Evolutionary conservation across 768 basidiomycete species (phyloP).

Genomic region (Tylopilus balloui): DNA sequence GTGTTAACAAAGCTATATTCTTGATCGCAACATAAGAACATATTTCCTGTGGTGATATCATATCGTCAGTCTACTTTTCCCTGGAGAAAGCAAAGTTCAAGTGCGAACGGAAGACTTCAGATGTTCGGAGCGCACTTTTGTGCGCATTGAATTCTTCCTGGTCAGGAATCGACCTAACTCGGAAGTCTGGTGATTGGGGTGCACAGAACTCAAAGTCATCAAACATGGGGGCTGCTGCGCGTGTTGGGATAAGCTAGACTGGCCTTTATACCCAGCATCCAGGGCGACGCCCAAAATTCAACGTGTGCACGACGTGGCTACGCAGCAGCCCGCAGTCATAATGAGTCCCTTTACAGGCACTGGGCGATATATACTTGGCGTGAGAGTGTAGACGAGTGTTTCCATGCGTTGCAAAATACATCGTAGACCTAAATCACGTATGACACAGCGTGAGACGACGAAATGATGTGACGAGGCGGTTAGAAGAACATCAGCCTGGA

Average conservation of each 20-base stretch:
- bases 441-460: slow-evolving; percentile 37
- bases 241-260: neutral
- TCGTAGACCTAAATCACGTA: slow-evolving; percentile 38
- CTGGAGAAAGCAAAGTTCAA: neutral
- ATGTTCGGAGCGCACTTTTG: slow-evolving; percentile 45
- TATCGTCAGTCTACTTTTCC: slow-evolving; percentile 4
- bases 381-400: slow-evolving; percentile 23
- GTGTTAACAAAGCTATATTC: slow-evolving; percentile 8
- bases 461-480: slow-evolving; percentile 28
- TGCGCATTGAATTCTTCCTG: slow-evolving; percentile 46
- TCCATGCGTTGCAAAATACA: slow-evolving; percentile 38
- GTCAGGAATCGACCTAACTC: slow-evolving; percentile 52
- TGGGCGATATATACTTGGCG: neutral
- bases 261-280: slow-evolving; percentile 7
- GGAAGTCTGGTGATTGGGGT: slow-evolving; percentile 49
- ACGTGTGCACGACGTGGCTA: slow-evolving; percentile 21
- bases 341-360: slow-evolving; percentile 4
- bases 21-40: slow-evolving; percentile 59
- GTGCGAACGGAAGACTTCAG: slow-evolving; percentile 60
- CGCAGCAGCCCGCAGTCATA: slow-evolving; percentile 8
- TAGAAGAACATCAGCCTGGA: slow-evolving; percentile 33
- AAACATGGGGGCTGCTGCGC: slow-evolving; percentile 7
- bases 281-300: neutral
- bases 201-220: slow-evolving; percentile 33
- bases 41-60: slow-evolving; percentile 44